Base-by-base conservation (phyloP, 2,329 filamentous ascomycete species). In the Ophiostoma montium region DNA sequence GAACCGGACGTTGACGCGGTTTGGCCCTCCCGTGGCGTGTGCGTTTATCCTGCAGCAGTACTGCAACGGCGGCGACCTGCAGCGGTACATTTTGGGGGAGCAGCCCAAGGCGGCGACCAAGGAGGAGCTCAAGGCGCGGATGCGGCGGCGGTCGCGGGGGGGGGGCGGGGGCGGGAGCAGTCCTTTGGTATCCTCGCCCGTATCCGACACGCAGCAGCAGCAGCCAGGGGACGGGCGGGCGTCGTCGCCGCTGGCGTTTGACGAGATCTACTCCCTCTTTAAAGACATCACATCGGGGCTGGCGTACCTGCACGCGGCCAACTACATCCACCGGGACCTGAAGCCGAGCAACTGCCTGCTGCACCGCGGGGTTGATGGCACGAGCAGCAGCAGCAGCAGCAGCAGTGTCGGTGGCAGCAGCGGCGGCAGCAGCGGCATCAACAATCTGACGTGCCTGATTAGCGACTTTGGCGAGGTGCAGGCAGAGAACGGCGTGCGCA, bases 381-480 rank as follows among this genome's bases (percentile, higher is more conserved):
- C n/a, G n/a, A n/a, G 82, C 52, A 83, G 81, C 21, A 75, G 74
- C 44, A 42, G 30, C 11, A 27, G 42, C 27, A 31, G 27, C 11
- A 81, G 80, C 36, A 69, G 88, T 11, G 30, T n/a, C 31, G 84
- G 82, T 52, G 83, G 81, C 21, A 75, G 74, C 44, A 42, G 30
- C 31, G 84, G 82, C 52, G 83, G 81, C 21, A 75, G 74, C 44
- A 42, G 30, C 11, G 42, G 42, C 27, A 31, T 30, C 11, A 81
- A 80, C 36, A 69, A 88, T 11, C n/a, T n/a, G n/a, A 77, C 75
- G 47, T 94, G 94, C 43, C 70, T 98, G 15, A 94, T 98, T 50
- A 96, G 90, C 62, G 92, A 98, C 62, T 98, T 98, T 67, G 92
- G 94, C 36, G 92, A 98, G 63, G 90, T 96, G 0, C 94, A 98